These are phyloP conservation scores for Tolypocladium tropicale DNA, from an alignment of 2,329 filamentous ascomycete genomes.

Conservation along the genomic window DNA sequence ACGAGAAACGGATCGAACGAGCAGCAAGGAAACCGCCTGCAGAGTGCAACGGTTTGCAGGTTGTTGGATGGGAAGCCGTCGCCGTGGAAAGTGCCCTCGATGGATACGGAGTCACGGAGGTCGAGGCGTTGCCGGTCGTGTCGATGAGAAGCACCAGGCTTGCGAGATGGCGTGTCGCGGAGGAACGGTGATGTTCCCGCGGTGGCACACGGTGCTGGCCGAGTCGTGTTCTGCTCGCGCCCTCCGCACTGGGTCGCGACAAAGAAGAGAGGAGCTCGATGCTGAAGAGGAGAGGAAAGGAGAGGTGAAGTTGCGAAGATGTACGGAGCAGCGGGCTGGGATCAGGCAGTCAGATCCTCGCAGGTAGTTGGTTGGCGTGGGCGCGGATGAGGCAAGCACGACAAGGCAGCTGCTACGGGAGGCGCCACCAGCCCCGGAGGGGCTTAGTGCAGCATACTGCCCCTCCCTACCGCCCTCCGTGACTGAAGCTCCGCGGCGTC, in stretches of 20 bases:
- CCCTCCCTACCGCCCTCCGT: neutral
- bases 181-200: neutral
- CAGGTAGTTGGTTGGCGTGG: neutral
- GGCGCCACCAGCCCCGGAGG: neutral
- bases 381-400: neutral
- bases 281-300: neutral
- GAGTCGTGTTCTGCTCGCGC: neutral
- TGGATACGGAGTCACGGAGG: neutral
- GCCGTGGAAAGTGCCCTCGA: neutral
- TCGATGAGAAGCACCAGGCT: neutral
- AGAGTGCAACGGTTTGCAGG: neutral
- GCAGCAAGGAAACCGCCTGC: neutral
- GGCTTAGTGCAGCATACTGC: constrained; percentile 2
- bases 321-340: neutral
- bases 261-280: neutral
- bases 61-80: neutral
- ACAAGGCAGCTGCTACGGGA: neutral
- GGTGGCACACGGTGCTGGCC: neutral
- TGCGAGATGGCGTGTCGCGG: neutral
- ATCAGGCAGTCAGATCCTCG: neutral
- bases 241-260: neutral
- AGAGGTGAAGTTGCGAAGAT: neutral
- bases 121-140: neutral
- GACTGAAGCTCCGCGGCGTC: neutral
- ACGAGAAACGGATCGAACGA: neutral